These are phyloP conservation scores for Entonaema liquescens DNA, from an alignment of 495 filamentous ascomycete genomes.

Conservation along the genomic window DNA sequence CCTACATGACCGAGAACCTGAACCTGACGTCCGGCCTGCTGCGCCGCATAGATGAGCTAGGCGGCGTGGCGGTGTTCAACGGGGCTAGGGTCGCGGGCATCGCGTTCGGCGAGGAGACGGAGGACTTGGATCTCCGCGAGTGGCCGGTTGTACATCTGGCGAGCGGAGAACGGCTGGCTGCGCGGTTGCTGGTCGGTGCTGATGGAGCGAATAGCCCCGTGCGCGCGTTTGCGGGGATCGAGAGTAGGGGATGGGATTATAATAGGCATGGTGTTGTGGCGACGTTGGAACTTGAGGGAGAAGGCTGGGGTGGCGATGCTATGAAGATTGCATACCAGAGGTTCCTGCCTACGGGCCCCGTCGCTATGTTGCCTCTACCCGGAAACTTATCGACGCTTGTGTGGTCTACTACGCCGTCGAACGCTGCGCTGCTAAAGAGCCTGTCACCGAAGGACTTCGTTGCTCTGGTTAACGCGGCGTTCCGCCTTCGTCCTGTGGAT, in stretches of 20 bases:
- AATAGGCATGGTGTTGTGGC: constrained; percentile 89
- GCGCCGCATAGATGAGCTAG: constrained; percentile 71
- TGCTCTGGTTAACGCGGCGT: constrained; percentile 92
- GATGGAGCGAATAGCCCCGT: constrained; percentile 96
- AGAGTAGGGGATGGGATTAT: constrained; percentile 92
- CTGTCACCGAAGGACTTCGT: constrained; percentile 75
- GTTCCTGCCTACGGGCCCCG: constrained; percentile 90
- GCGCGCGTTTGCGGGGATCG: constrained; percentile 85
- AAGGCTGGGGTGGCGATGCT: constrained; percentile 61
- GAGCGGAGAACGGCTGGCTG: constrained; percentile 68
- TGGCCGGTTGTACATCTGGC: constrained; percentile 86
- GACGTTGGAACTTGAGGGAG: constrained; percentile 74
- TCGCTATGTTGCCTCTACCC: constrained; percentile 90
- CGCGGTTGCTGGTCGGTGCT: constrained; percentile 88
- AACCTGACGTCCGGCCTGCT: constrained; percentile 84
- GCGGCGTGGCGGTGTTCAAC: constrained; percentile 74
- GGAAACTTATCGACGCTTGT: constrained; percentile 84
- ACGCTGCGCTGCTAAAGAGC: constrained; percentile 82
- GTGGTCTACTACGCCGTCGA: constrained; percentile 85
- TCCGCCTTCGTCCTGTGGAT: constrained; percentile 81
- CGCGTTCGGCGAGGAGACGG: constrained; percentile 71
- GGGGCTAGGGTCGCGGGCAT: constrained; percentile 80
- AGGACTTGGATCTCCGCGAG: constrained; percentile 76
- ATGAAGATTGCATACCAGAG: constrained; percentile 88
- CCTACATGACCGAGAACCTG: constrained; percentile 95